A percentile compares a stretch with the other conserved stretches of the same genome.
Evolutionary conservation across 306 rosid species (phyloP).

Genomic region (Trifolium pratense): DNA sequence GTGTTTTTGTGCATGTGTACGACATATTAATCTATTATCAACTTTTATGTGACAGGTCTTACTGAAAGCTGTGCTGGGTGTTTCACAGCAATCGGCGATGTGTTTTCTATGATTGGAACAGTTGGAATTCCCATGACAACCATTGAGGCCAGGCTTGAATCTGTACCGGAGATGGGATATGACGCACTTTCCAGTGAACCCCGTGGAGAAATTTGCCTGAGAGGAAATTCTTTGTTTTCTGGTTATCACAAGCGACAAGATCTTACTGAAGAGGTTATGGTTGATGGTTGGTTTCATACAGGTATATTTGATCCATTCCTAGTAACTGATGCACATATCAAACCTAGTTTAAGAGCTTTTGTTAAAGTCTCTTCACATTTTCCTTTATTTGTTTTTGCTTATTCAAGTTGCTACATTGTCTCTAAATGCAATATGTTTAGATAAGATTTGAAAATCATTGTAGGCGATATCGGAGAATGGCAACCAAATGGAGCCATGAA

Average conservation of each 20-base stretch:
- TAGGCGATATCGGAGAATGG: slow-evolving; percentile 99
- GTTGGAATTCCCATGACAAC: slow-evolving; percentile 85
- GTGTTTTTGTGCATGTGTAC: background rate
- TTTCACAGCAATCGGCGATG: slow-evolving; percentile 74
- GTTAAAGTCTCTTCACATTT: no score
- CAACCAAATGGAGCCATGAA: slow-evolving; percentile 90
- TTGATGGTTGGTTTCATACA: slow-evolving; percentile 98
- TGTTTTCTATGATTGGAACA: slow-evolving; percentile 75
- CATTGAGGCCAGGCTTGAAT: slow-evolving; percentile 90
- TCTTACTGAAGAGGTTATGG: slow-evolving; percentile 72
- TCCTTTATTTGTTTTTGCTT: no score
- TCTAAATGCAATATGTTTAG: slow-evolving; percentile 10
- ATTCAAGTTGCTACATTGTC: background rate
- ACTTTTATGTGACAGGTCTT: slow-evolving; percentile 59
- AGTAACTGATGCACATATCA: background rate
- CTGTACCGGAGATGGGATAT: slow-evolving; percentile 57
- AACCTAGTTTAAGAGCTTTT: background rate
- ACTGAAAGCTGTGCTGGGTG: slow-evolving; percentile 91
- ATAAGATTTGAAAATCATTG: slow-evolving; percentile 32
- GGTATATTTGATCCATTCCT: slow-evolving; percentile 47
- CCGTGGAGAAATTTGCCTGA: slow-evolving; percentile 86
- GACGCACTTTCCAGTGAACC: slow-evolving; percentile 74
- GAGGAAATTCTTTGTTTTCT: slow-evolving; percentile 76
- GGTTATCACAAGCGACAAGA: slow-evolving; percentile 87
- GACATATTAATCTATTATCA: slow-evolving; percentile 9